phyloP scores from a whole-genome alignment of 2,329 filamentous ascomycete genomes.

The Endothia cerciana region DNA sequence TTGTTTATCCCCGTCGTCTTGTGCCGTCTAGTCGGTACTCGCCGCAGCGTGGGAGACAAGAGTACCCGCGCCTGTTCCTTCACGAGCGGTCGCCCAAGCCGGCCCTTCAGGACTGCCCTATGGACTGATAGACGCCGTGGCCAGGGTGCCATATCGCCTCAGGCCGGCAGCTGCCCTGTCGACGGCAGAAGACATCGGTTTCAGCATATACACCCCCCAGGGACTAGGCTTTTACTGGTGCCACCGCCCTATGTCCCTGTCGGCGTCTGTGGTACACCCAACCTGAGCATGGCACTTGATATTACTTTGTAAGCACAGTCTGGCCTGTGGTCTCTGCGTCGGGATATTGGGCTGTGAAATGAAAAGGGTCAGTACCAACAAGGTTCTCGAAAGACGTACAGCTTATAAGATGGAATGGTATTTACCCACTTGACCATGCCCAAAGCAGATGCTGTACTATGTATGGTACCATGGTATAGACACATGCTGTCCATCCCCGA shows the following conservation, averaged over 20 bases:
- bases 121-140: not conserved
- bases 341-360: not conserved
- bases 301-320: not conserved
- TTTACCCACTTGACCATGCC: not conserved
- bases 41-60: not conserved
- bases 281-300: not conserved
- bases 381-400: not conserved
- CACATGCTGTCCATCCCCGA: not conserved
- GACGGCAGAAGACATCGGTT: not conserved
- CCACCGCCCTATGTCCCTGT: not conserved
- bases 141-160: not conserved
- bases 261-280: not conserved
- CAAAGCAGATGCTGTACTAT: not conserved
- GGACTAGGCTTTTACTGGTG: not conserved
- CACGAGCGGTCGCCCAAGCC: not conserved
- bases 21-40: not conserved
- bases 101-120: not conserved
- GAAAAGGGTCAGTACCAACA: conserved; percentile 1
- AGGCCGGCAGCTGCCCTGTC: too few species aligned
- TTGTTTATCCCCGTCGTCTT: not conserved
- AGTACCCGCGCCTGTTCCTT: not conserved
- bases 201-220: not conserved
- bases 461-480: too few species aligned
- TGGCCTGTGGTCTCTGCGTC: not conserved
- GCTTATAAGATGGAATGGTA: not conserved